Conservation (phyloP, 1,139 yeast genomes). For the Magnusiomyces ingens region DNA sequence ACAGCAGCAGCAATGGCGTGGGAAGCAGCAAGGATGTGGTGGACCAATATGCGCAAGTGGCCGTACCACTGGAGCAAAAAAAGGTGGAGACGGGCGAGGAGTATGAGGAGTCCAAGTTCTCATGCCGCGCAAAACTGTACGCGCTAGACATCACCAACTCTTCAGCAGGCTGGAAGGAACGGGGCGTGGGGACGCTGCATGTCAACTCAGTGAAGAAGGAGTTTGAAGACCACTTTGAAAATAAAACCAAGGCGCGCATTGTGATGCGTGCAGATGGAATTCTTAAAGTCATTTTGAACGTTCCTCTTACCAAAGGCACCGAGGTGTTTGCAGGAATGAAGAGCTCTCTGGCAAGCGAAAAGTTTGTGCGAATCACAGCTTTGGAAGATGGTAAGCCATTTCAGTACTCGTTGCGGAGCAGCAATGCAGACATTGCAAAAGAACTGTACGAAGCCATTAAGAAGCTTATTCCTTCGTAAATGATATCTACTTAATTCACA, state of each 20-base stretch:
- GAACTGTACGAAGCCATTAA: conserved; percentile 50
- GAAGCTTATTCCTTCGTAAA: conserved; percentile 29
- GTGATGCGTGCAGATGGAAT: conserved; percentile 92
- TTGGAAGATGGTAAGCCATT: conserved; percentile 58
- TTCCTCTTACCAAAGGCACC: conserved; percentile 49
- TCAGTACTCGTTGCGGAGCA: conserved; percentile 76
- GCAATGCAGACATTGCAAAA: conserved; percentile 54
- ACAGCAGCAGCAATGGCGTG: conserved; percentile 26
- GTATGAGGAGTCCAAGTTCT: conserved; percentile 62
- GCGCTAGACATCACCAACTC: conserved; percentile 52
- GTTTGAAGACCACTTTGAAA: conserved; percentile 13
- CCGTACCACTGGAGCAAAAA: conserved; percentile 35
- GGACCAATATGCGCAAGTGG: conserved; percentile 41
- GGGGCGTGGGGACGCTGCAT: conserved; percentile 84
- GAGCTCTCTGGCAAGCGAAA: conserved; percentile 70
- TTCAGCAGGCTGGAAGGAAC: conserved; percentile 88
- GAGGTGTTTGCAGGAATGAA: conserved; percentile 73
- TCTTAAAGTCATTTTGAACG: conserved; percentile 72
- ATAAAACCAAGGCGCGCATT: conserved; percentile 43
- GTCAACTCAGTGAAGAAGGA: conserved; percentile 51
- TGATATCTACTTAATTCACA: not conserved
- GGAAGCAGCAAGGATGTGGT: conserved; percentile 23
- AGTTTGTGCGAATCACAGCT: conserved; percentile 65
- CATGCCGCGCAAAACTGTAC: conserved; percentile 72
- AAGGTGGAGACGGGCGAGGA: conserved; percentile 85